Evolutionary conservation across 1,139 yeast genomes (phyloP), one percentile per base, ranked within the genome.

Genomic region (Diutina rugosa): DNA sequence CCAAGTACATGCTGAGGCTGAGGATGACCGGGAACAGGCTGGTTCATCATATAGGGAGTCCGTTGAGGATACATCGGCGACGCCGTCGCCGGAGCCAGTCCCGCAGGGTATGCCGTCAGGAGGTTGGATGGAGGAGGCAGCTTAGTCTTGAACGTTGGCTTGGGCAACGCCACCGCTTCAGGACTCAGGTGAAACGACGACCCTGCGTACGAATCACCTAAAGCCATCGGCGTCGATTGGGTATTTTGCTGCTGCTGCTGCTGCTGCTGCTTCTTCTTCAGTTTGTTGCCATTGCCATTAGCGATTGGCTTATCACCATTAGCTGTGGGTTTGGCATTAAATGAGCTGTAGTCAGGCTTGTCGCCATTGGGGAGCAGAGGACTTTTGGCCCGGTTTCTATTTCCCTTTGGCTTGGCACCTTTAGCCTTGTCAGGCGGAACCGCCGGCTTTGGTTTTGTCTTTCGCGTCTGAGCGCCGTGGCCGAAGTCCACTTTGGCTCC

Each of bases 121-220:
- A 73, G 73, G 57, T 65, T 63, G 48, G 63, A 67, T 4, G 71
- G 71, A 38, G 68, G 66, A 12, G 49, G 29, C 55, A 29, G 64
- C 59, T 69, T 72, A 6, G 51, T 28, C 51, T 47, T 47, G 63
- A 80, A 80, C 4, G 81, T 73, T 7, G 85, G 85, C 61, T 79
- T 80, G 38, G 84, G 84, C 59, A 80, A 72, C 46, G 79, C 77
- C 60, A 79, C 68, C 4, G 84, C 84, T 51, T 80, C 80, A 0
- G 85, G 85, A 21, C 83, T 78, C 28, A 81, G 76, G 65, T 78
- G 81, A 63, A 80, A 80, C 48, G 84, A 77, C 49, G 84, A 77
- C 18, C 85, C 85, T 56, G 85, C 85, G 65, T 79, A 80, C 44
- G 72, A 72, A 46, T 72, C 74, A 62, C 67, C 75, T 9, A 55